A percentile compares a stretch with the other conserved stretches of the same genome.
Evolutionary conservation across 2,329 filamentous ascomycete genomes (phyloP).

Genomic region (Penicillium sp.): DNA sequence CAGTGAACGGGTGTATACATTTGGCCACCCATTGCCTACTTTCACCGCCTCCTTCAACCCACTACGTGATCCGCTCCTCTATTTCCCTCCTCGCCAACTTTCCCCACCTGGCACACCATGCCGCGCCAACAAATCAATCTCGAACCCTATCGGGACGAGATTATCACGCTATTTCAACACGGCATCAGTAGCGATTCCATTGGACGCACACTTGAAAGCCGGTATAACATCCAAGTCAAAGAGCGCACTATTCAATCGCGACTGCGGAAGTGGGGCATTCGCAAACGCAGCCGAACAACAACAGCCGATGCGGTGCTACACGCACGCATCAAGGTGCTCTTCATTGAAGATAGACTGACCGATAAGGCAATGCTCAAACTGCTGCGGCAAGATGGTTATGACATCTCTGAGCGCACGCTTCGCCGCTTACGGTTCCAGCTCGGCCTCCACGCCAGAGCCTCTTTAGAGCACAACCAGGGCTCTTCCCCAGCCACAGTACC

Average conservation of each 20-base stretch:
- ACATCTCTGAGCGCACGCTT: conserved; percentile 24
- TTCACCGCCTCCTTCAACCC: too few relatives aligned
- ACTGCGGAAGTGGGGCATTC: conserved; percentile 26
- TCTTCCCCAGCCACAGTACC: background rate
- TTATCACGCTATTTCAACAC: conserved; percentile 21
- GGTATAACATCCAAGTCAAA: conserved; percentile 25
- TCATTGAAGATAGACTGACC: conserved; percentile 22
- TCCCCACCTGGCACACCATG: conserved; percentile 7
- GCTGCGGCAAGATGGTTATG: conserved; percentile 23
- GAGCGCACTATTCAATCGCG: conserved; percentile 26
- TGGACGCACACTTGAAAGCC: conserved; percentile 20
- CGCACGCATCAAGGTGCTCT: conserved; percentile 22
- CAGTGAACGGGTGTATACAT: background rate
- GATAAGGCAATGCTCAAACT: conserved; percentile 26
- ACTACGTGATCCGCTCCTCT: background rate
- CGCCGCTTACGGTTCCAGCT: conserved; percentile 25
- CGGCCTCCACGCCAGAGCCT: conserved; percentile 20
- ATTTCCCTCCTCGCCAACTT: background rate
- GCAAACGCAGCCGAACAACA: conserved; percentile 25
- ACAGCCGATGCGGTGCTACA: conserved; percentile 23
- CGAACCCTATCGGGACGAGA: conserved; percentile 24
- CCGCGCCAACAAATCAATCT: conserved; percentile 26
- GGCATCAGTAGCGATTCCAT: conserved; percentile 25
- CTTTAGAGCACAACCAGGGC: conserved; percentile 13
- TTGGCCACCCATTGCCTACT: conserved; percentile 19